Conservation (phyloP, 129 eudicot genomes). For the Oenanthe sinensis region DNA sequence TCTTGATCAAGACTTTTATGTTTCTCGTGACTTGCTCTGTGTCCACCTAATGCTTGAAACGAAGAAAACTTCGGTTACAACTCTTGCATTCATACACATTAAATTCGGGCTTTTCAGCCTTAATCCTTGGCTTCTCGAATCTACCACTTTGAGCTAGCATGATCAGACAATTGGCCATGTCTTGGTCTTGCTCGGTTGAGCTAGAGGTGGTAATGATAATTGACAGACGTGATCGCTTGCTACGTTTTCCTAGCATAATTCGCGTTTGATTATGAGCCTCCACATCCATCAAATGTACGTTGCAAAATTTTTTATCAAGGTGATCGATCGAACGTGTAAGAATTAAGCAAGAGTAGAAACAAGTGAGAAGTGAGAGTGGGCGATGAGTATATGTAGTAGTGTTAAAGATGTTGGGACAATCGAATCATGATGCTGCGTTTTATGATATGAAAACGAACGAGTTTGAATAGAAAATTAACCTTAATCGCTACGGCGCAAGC, state of each 20-base stretch:
- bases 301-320: no score
- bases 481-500: no score
- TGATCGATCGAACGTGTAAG: no score
- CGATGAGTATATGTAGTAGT: slow-evolving; percentile 4
- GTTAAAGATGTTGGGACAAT: no score
- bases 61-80: slow-evolving; percentile 69
- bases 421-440: no score
- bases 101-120: slow-evolving; percentile 29
- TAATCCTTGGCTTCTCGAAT: slow-evolving; percentile 2
- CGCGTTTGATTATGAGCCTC: slow-evolving; percentile 22
- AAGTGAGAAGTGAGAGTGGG: slow-evolving; percentile 1
- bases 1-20: slow-evolving; percentile 29
- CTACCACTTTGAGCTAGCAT: slow-evolving; percentile 56
- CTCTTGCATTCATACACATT: slow-evolving; percentile 72
- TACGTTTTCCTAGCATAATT: slow-evolving; percentile 49
- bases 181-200: slow-evolving; percentile 57
- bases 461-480: no score
- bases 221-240: slow-evolving; percentile 47
- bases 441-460: no score
- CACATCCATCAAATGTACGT: neutral
- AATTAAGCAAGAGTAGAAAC: no score
- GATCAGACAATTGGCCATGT: slow-evolving; percentile 76
- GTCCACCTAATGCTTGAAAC: slow-evolving; percentile 93
- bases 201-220: slow-evolving; percentile 18
- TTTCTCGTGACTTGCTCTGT: slow-evolving; percentile 82